Conservation (phyloP, 805 yeast genomes). For the Barnettozyma populi region DNA sequence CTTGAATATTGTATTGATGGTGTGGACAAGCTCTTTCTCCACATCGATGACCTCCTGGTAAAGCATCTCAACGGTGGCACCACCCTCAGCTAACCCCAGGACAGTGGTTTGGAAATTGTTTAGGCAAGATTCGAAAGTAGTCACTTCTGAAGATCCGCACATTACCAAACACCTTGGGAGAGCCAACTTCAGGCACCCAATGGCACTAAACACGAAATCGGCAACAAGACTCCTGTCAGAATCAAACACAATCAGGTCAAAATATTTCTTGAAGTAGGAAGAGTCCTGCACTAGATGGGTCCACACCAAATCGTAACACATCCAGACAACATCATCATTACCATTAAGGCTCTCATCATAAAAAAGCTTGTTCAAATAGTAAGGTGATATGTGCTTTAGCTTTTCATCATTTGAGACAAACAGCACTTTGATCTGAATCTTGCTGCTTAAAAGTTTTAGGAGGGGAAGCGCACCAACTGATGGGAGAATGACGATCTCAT, state of each 20-base stretch:
- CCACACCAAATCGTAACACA: constrained; percentile 5
- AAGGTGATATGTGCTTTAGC: constrained; percentile 1
- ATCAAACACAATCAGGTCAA: constrained; percentile 4
- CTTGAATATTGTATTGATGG: constrained; percentile 3
- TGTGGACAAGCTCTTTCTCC: constrained; percentile 82
- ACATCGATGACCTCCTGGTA: constrained; percentile 93
- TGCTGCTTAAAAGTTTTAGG: constrained; percentile 1
- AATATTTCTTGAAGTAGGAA: not conserved
- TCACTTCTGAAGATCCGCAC: not conserved
- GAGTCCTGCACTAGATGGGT: not conserved
- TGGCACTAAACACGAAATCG: constrained; percentile 2
- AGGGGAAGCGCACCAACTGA: constrained; percentile 3
- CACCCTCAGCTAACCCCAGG: constrained; percentile 16
- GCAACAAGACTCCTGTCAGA: constrained; percentile 1
- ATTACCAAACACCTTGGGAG: constrained; percentile 1
- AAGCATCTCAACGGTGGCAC: constrained; percentile 86
- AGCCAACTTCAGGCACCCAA: not conserved
- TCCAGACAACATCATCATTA: constrained; percentile 1
- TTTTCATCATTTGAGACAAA: constrained; percentile 2
- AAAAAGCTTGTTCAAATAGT: not conserved
- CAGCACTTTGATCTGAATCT: not conserved
- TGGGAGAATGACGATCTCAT: constrained; percentile 3
- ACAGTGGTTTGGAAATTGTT: not conserved
- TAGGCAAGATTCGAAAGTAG: not conserved
- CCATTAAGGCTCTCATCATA: not conserved